Conservation (phyloP, 78 protist genomes). For the Bodo saltans region DNA sequence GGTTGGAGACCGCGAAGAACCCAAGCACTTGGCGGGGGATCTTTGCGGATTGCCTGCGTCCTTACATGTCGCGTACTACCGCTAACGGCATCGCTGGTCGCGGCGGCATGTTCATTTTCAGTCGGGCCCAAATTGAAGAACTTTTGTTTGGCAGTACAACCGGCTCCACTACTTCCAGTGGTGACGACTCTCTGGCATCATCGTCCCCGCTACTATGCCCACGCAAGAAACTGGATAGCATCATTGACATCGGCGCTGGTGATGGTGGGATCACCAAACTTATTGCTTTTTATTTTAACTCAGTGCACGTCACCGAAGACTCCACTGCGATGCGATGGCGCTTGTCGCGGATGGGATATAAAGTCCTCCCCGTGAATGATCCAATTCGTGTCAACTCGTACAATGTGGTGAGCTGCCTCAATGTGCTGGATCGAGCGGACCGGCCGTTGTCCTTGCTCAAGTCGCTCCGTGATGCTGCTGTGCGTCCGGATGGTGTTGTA, state of each 20-base stretch:
- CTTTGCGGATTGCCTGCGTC: background rate
- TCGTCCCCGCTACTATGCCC: background rate
- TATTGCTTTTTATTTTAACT: slow-evolving; percentile 32
- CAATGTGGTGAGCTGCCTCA: slow-evolving; percentile 38
- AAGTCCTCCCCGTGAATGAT: slow-evolving; percentile 14
- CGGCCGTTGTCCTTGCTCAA: slow-evolving; percentile 38
- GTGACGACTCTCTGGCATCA: no score
- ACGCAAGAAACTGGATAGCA: background rate
- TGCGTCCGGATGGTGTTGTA: slow-evolving; percentile 33
- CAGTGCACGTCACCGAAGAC: slow-evolving; percentile 46
- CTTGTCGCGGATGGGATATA: slow-evolving; percentile 28
- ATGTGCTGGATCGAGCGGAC: slow-evolving; percentile 60
- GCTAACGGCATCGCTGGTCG: background rate
- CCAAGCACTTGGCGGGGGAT: background rate
- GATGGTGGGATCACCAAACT: slow-evolving; percentile 42
- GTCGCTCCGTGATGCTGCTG: slow-evolving; percentile 12
- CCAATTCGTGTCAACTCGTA: slow-evolving; percentile 7
- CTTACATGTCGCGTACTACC: background rate
- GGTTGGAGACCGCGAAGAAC: background rate
- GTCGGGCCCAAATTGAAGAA: slow-evolving; percentile 28
- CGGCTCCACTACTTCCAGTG: background rate
- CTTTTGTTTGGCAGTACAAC: slow-evolving; percentile 4
- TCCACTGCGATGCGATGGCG: slow-evolving; percentile 44
- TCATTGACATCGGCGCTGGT: slow-evolving; percentile 59
- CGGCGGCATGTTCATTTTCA: slow-evolving; percentile 52